These are phyloP conservation scores for Boletus vermiculosoides DNA, from an alignment of 768 basidiomycete species.

Conservation along the genomic window DNA sequence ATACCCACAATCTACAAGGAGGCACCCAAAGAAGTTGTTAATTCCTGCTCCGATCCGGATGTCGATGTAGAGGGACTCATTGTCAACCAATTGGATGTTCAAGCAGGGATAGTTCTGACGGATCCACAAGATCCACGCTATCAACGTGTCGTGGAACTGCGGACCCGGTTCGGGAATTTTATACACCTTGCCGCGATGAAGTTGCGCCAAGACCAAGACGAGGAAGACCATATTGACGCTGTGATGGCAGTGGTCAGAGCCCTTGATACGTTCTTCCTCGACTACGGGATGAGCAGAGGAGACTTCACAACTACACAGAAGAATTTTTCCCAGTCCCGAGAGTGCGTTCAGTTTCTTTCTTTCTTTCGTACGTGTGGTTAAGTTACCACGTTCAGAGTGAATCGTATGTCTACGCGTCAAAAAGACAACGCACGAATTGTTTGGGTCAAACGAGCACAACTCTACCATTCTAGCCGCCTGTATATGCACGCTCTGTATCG, in stretches of 20 bases:
- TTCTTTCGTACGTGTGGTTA: not conserved
- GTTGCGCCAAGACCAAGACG: slow-evolving; percentile 57
- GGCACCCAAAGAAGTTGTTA: slow-evolving; percentile 53
- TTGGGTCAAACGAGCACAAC: slow-evolving; percentile 73
- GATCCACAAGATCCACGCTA: slow-evolving; percentile 76
- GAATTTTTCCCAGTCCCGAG: slow-evolving; percentile 32
- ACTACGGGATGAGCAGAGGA: slow-evolving; percentile 60
- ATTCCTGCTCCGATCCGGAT: slow-evolving; percentile 58
- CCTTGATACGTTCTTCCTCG: slow-evolving; percentile 72
- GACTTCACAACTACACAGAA: slow-evolving; percentile 64
- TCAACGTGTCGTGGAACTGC: slow-evolving; percentile 55
- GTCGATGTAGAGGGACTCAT: slow-evolving; percentile 70
- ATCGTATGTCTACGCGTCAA: slow-evolving; percentile 68
- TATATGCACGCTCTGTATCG: slow-evolving; percentile 79
- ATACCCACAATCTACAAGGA: slow-evolving; percentile 67
- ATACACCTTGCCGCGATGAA: slow-evolving; percentile 65
- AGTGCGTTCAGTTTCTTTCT: slow-evolving; percentile 15
- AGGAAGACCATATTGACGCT: slow-evolving; percentile 86
- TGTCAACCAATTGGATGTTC: slow-evolving; percentile 61
- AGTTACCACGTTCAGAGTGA: slow-evolving; percentile 42
- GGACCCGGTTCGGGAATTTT: slow-evolving; percentile 63
- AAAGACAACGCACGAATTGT: slow-evolving; percentile 73
- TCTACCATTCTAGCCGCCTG: slow-evolving; percentile 72
- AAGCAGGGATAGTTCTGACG: slow-evolving; percentile 71
- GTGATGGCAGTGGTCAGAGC: slow-evolving; percentile 70